Evolutionary conservation across 106 monocot genomes (phyloP).

Genomic region (Acorus calamus): DNA sequence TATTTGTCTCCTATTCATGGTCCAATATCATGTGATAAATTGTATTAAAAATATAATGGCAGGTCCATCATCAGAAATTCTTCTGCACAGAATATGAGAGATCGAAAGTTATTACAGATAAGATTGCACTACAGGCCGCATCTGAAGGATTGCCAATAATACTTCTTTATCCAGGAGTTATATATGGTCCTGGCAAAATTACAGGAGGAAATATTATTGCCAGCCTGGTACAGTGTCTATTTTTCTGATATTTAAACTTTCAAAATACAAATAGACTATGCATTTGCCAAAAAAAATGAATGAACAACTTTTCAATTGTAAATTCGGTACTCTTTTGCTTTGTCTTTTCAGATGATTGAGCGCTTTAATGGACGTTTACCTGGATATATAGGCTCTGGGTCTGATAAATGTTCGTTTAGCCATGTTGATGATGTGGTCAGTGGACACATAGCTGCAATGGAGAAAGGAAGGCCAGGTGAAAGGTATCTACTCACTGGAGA

Average conservation of each 20-base stretch:
- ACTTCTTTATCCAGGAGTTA: slow-evolving; percentile 89
- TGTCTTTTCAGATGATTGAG: slow-evolving; percentile 59
- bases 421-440: slow-evolving; percentile 84
- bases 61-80: slow-evolving; percentile 63
- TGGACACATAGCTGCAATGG: slow-evolving; percentile 79
- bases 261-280: not conserved
- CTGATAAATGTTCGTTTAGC: slow-evolving; percentile 48
- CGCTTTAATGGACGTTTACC: slow-evolving; percentile 84
- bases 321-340: no score
- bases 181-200: slow-evolving; percentile 83
- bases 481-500: slow-evolving; percentile 90
- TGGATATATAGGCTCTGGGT: slow-evolving; percentile 74
- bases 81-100: slow-evolving; percentile 98
- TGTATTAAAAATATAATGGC: slow-evolving; percentile 3
- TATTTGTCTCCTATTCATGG: no score
- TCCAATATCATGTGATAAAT: no score
- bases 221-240: slow-evolving; percentile 38
- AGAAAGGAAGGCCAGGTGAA: slow-evolving; percentile 66
- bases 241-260: not conserved
- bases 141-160: slow-evolving; percentile 69
- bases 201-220: slow-evolving; percentile 83
- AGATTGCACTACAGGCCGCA: slow-evolving; percentile 73
- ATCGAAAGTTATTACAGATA: slow-evolving; percentile 74
- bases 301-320: no score
- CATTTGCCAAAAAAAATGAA: no score